A percentile compares a stretch with the other conserved stretches of the same genome.
Conservation (phyloP, 495 filamentous ascomycete genomes). For the Chaetomium fimeti region DNA sequence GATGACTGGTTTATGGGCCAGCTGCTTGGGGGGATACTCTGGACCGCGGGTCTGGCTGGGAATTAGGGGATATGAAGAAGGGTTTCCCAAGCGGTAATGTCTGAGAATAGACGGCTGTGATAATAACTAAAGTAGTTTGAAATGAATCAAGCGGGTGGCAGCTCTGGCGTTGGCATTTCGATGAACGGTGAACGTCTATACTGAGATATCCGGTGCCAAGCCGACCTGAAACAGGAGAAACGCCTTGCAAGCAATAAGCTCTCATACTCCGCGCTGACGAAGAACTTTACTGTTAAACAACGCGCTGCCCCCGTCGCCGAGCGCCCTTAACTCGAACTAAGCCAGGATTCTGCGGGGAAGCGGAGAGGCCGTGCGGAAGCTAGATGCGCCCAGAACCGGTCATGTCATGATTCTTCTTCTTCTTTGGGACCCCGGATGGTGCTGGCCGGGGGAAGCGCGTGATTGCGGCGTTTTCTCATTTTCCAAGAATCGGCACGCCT, state of each 20-base stretch:
- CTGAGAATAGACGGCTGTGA: too few relatives aligned
- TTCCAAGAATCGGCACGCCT: constrained; percentile 1
- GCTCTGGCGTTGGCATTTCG: too few relatives aligned
- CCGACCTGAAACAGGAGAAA: too few relatives aligned
- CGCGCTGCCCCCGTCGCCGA: too few relatives aligned
- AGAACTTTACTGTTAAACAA: too few relatives aligned
- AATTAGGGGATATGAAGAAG: not conserved
- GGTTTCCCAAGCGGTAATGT: too few relatives aligned
- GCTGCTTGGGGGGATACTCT: constrained; percentile 36
- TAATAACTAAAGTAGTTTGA: too few relatives aligned
- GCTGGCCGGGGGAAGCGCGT: constrained; percentile 10
- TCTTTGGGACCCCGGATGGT: constrained; percentile 4
- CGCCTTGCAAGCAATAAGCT: too few relatives aligned
- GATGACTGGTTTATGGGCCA: constrained; percentile 37
- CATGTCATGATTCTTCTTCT: not conserved
- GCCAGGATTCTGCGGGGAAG: not conserved
- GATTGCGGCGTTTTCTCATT: not conserved
- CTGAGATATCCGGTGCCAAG: too few relatives aligned
- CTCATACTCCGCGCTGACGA: too few relatives aligned
- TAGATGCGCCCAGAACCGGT: not conserved
- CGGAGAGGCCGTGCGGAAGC: not conserved
- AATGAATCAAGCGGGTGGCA: too few relatives aligned
- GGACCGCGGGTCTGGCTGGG: constrained; percentile 28
- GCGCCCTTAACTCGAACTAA: not conserved
- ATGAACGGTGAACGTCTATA: too few relatives aligned